Evolutionary conservation across 78 protist species (phyloP), one percentile per base, ranked within the genome.

Genomic region (Dictyostelium capitatum): DNA sequence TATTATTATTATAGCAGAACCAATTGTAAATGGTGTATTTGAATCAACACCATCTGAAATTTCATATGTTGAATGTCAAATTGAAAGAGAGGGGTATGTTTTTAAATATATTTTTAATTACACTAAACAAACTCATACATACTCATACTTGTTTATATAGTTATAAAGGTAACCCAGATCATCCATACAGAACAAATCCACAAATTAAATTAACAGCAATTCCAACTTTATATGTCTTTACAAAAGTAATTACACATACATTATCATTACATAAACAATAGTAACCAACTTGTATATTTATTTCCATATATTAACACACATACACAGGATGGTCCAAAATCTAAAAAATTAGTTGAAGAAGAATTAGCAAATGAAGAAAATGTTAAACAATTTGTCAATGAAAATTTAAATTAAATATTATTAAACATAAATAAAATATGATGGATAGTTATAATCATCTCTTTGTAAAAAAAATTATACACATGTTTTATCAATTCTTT

Each of bases 121-220:
- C 4, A 19, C 19, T 20, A 15, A 30, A 79, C 0, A n/a, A 37
- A 28, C 9, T n/a, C 41, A 43, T n/a, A 20, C 20, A 15, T 6
- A 47, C 6, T 47, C 43, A 37, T 37, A 37, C 43, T 37, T 3
- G 43, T 37, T 37, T 37, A 3, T 28, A 67, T 5, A 32, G 75
- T 28, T 90, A 80, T 48, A 90, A 90, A 50, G 89, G 89, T 30
- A 90, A 90, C 23, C 95, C 95, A 81, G 80, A 90, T 6, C 95
- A 90, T 48, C 95, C 95, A 82, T 90, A 90, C 15, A 72, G 95
- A 64, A 46, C 69, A 8, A 48, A 90, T 32, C 70, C 85, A 32
- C 54, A 69, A 23, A 69, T 90, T 74, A 72, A 73, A 74, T 50
- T 90, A 47, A 80, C 57, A 48, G 46, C 72, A 14, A 90, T 90